Evolutionary conservation across 352 stramenopile species (phyloP).

Genomic region (Pythium pyrilobum): DNA sequence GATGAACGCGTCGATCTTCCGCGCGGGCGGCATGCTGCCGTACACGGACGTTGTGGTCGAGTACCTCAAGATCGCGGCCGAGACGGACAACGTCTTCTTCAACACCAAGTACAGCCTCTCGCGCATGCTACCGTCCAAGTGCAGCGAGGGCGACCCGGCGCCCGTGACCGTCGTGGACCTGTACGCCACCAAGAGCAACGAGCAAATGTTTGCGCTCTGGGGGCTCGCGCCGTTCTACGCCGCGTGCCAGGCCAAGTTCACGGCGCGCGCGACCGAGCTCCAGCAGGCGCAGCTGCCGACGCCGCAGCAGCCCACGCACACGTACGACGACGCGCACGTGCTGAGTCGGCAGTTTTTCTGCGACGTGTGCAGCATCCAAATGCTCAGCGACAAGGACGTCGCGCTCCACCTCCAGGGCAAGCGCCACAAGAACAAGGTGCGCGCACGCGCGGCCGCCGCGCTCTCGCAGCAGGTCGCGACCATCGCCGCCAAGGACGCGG

Average conservation of each 20-base stretch:
- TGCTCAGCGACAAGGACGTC: constrained; percentile 73
- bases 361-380: constrained; percentile 55
- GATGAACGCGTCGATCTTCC: constrained; percentile 80
- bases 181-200: constrained; percentile 49
- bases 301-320: constrained; percentile 18
- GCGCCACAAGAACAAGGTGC: constrained; percentile 79
- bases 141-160: constrained; percentile 27
- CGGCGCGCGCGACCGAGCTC: constrained; percentile 29
- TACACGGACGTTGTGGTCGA: constrained; percentile 56
- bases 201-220: constrained; percentile 77
- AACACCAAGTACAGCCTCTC: constrained; percentile 91
- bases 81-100: constrained; percentile 85
- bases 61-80: constrained; percentile 67
- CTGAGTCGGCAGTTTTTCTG: constrained; percentile 62
- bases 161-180: constrained; percentile 53
- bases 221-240: constrained; percentile 51
- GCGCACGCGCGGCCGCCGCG: constrained; percentile 33
- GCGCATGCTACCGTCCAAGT: constrained; percentile 73
- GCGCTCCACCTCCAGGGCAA: constrained; percentile 69
- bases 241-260: constrained; percentile 48
- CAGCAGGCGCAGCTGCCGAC: constrained; percentile 9
- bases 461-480: constrained; percentile 43
- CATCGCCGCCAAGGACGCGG: constrained; percentile 3
- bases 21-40: constrained; percentile 53
- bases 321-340: constrained; percentile 39